Base-by-base conservation (phyloP, 2,329 filamentous ascomycete genomes). In the Alternaria ventricosa region DNA sequence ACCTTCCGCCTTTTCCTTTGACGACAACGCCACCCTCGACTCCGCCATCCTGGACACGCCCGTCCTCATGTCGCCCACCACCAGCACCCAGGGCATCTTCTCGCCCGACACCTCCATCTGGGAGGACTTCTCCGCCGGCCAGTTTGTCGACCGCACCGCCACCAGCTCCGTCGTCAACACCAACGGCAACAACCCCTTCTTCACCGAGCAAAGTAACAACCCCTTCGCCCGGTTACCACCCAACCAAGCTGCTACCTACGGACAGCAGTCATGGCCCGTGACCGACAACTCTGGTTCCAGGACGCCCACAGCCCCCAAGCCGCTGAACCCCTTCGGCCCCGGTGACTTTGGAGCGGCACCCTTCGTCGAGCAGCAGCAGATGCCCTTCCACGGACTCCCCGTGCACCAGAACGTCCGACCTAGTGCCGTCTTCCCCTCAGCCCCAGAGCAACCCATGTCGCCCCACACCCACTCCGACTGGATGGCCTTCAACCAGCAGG, bases 291-390 rank as follows among this genome's bases (percentile, higher is more conserved):
- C 91, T 25, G 91, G 89, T 56, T 88, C 92, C 66, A 90, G 89
- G 79, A 95, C 92, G 7, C 91, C 92, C 15, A 88, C 93, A 65
- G 89, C 88, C 65, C 84, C 88, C 67, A 94, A 92, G 75, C 89
- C 88, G 57, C 92, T 92, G 73, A 90, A 92, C 72, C 87, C 89
- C 49, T 88, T 87, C 72, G 81, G 83, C 41, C 76, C 78, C 33
- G 79, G 83, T 43, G 84, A 87, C 51, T 84, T 84, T 73, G 84
- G 87, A 57, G 71, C 69, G 77, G 66, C 83, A 68, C 78, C 82
- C n/a, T 84, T 76, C 72, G 83, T 65, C 75, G 83, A 74, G 73
- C 70, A 72, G 77, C 68, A 80, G 81, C 76, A 79, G 55, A 72
- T 78, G 73, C 55, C 74, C 68, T 71, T 80, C 78, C 74, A 78